Evolutionary conservation across 768 basidiomycete genomes (phyloP).

Genomic region (Pseudohyphozyma bogoriensis): DNA sequence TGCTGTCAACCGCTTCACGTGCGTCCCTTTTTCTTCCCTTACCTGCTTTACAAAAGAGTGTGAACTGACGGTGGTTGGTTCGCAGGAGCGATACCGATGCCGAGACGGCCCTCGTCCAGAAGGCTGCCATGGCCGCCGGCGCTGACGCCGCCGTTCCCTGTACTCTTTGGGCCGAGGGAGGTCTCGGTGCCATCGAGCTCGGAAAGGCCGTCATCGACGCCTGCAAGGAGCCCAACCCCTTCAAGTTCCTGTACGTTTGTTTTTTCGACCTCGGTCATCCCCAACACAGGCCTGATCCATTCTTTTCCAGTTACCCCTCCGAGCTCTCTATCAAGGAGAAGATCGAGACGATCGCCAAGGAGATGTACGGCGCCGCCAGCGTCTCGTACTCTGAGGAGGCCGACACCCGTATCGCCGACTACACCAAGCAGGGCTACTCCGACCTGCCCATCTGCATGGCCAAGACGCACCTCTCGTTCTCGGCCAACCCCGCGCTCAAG

Average conservation of each 20-base stretch:
- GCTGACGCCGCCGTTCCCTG: slow-evolving; percentile 91
- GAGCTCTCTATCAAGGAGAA: slow-evolving; percentile 73
- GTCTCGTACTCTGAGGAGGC: slow-evolving; percentile 77
- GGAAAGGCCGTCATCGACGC: slow-evolving; percentile 83
- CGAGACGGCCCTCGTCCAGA: slow-evolving; percentile 73
- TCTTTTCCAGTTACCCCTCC: slow-evolving; percentile 23
- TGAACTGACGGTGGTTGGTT: neutral
- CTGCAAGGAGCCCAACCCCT: slow-evolving; percentile 55
- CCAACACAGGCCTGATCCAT: no score
- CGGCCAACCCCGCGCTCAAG: slow-evolving; percentile 83
- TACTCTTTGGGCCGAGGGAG: slow-evolving; percentile 97
- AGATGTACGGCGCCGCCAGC: slow-evolving; percentile 74
- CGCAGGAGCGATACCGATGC: slow-evolving; percentile 75
- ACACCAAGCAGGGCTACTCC: slow-evolving; percentile 78
- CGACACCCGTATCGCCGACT: slow-evolving; percentile 73
- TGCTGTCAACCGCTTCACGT: slow-evolving; percentile 91
- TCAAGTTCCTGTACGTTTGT: slow-evolving; percentile 80
- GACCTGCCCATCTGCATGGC: slow-evolving; percentile 47
- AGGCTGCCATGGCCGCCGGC: slow-evolving; percentile 68
- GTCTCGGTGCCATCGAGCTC: slow-evolving; percentile 74
- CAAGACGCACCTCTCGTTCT: slow-evolving; percentile 88
- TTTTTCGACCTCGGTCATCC: slow-evolving; percentile 41
- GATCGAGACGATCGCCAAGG: slow-evolving; percentile 58
- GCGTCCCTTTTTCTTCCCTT: neutral
- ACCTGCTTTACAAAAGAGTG: neutral